phyloP scores from a whole-genome alignment of 2,329 filamentous ascomycete genomes.

The Cadophora gregata region DNA sequence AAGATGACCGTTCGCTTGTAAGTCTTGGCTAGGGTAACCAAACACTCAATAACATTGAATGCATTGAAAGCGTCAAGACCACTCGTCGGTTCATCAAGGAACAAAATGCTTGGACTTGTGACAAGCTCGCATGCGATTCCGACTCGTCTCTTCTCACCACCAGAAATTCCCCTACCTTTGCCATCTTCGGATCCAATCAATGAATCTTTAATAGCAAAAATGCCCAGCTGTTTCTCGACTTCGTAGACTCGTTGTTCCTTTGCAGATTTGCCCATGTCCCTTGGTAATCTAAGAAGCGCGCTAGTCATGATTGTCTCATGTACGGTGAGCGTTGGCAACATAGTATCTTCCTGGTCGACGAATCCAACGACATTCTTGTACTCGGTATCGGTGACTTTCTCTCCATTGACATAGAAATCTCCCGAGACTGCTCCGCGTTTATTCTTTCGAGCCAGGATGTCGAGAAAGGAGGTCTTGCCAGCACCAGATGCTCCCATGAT shows the following conservation, averaged over 20 bases:
- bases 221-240: slow-evolving; percentile 94
- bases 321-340: slow-evolving; percentile 93
- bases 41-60: slow-evolving; percentile 95
- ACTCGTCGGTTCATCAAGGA: slow-evolving; percentile 96
- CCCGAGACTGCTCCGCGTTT: slow-evolving; percentile 83
- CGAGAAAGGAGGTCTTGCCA: slow-evolving; percentile 95
- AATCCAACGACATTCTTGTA: slow-evolving; percentile 95
- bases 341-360: slow-evolving; percentile 97
- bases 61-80: slow-evolving; percentile 96
- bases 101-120: slow-evolving; percentile 95
- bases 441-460: slow-evolving; percentile 96
- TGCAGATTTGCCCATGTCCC: slow-evolving; percentile 83
- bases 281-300: slow-evolving; percentile 87
- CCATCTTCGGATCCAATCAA: slow-evolving; percentile 96
- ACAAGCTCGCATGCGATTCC: slow-evolving; percentile 98
- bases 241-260: slow-evolving; percentile 93
- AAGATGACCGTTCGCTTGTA: slow-evolving; percentile 98
- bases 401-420: slow-evolving; percentile 91
- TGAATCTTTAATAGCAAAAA: slow-evolving; percentile 91
- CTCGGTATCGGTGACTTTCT: slow-evolving; percentile 82
- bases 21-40: slow-evolving; percentile 92
- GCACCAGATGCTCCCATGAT: slow-evolving; percentile 99
- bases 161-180: slow-evolving; percentile 92
- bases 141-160: slow-evolving; percentile 94
- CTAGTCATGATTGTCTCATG: slow-evolving; percentile 98